Base-by-base conservation (phyloP, 1,284 basidiomycete genomes). In the Leccinum holopus region DNA sequence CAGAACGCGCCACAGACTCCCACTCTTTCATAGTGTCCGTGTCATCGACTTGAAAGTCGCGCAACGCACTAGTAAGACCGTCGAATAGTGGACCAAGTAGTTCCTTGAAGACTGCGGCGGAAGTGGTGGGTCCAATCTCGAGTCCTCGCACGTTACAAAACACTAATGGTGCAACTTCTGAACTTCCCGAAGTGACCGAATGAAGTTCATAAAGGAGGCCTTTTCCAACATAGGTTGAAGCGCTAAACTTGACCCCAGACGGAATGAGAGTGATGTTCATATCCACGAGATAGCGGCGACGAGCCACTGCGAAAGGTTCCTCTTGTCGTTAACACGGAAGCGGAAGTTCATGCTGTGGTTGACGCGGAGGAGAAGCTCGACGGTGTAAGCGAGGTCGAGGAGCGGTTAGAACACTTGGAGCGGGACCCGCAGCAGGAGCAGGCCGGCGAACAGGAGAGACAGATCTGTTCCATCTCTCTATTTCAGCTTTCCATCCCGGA, bases 141-240 rank as follows among this genome's bases (percentile, higher is more conserved):
- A 83, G 72, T 14, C 77, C 79, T 25, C 75, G 74, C 16, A 76
- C 65, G 52, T 70, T 69, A 51, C 73, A 77, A 12, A 70, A 66
- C 4, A 64, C 61, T 1, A 78, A 78, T 25, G 61, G 66, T n/a
- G 61, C 58, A 41, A 71, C 65, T 37, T 72, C 66, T 16, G 58
- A 60, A 14, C 67, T 63, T 12, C 71, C 72, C 18, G 77, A 72
- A 33, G 78, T 49, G 58, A 80, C 65, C 5, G 76, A 70, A 55
- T 84, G 62, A 16, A 91, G 77, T 32, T 86, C 82, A 60, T 81
- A 73, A 7, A 92, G 80, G 70, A 81, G 78, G 2, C 88, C 87
- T 62, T 78, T 82, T 25, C 80, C 81, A 30, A 87, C 78, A 66
- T 84, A 88, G 2, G 85, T 84, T 16, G 75, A 72, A 2, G 70